Evolutionary conservation across 2,329 filamentous ascomycete genomes (phyloP).

Genomic region (Fusarium nematophilum): DNA sequence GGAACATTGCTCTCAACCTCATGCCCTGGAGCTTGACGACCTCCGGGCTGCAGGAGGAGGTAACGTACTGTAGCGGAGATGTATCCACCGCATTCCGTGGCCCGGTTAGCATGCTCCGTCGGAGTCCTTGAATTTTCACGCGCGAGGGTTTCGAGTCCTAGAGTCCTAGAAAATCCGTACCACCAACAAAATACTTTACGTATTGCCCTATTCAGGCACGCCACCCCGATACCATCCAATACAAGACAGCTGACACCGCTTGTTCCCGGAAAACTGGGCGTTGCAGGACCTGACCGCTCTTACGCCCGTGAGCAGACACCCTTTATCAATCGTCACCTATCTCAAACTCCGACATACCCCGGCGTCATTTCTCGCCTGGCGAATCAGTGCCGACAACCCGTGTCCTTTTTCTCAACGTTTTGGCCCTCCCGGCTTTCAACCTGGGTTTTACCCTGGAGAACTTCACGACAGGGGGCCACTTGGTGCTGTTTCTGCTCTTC

Average conservation of each 20-base stretch:
- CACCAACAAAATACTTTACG: not conserved
- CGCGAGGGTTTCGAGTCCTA: constrained; percentile 9
- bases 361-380: constrained; percentile 9
- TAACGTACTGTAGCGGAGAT: no score
- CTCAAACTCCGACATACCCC: constrained; percentile 17
- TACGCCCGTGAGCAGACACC: constrained; percentile 2
- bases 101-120: not conserved
- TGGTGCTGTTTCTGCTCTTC: no score
- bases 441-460: no score
- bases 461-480: no score
- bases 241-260: constrained; percentile 29
- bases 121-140: constrained; percentile 1
- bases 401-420: constrained; percentile 14
- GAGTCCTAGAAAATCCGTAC: constrained; percentile 2
- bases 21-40: not conserved
- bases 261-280: constrained; percentile 3
- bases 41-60: no score
- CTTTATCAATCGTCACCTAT: constrained; percentile 32
- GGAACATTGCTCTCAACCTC: not conserved
- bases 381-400: constrained; percentile 18
- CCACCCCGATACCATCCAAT: constrained; percentile 1
- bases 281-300: constrained; percentile 22
- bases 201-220: not conserved
- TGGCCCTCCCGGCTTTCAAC: no score
- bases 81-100: no score